phyloP scores from a whole-genome alignment of 2,329 filamentous ascomycete genomes.

The Rhinocladiella similis region DNA sequence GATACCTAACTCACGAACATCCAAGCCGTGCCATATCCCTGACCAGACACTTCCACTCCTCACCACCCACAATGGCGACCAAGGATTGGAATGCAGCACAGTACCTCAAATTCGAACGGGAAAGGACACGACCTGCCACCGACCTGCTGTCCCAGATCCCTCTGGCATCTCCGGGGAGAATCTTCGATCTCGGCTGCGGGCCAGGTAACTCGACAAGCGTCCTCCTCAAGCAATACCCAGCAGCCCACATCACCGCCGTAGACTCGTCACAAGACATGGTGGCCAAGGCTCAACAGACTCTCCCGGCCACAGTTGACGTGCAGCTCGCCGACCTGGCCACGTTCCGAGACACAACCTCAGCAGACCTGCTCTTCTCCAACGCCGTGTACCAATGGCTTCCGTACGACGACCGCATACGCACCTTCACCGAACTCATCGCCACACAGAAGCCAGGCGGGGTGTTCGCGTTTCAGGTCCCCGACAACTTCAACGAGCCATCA shows the following conservation, averaged over 20 bases:
- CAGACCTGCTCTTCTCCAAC: slow-evolving; percentile 56
- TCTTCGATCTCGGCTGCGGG: slow-evolving; percentile 62
- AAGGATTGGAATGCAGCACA: slow-evolving; percentile 57
- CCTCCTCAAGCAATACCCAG: slow-evolving; percentile 50
- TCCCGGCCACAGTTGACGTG: slow-evolving; percentile 47
- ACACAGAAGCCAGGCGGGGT: slow-evolving; percentile 47
- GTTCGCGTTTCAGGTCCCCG: slow-evolving; percentile 56
- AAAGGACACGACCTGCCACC: slow-evolving; percentile 54
- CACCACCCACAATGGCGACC: slow-evolving; percentile 2
- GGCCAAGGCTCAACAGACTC: slow-evolving; percentile 42
- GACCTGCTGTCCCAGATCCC: slow-evolving; percentile 55
- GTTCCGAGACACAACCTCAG: slow-evolving; percentile 36
- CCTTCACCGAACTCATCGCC: slow-evolving; percentile 47
- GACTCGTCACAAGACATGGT: slow-evolving; percentile 61
- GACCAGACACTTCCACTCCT: background rate
- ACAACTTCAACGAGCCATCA: slow-evolving; percentile 52
- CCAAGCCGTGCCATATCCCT: background rate
- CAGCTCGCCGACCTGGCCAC: slow-evolving; percentile 46
- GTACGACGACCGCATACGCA: slow-evolving; percentile 42
- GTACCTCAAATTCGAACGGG: slow-evolving; percentile 57
- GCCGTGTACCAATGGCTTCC: slow-evolving; percentile 62
- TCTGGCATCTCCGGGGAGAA: slow-evolving; percentile 40
- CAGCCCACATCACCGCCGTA: slow-evolving; percentile 51
- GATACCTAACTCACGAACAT: background rate
- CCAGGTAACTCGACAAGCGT: slow-evolving; percentile 59